Evolutionary conservation across 345 rosid genomes (phyloP).

Genomic region (Streptanthus diversifolius): DNA sequence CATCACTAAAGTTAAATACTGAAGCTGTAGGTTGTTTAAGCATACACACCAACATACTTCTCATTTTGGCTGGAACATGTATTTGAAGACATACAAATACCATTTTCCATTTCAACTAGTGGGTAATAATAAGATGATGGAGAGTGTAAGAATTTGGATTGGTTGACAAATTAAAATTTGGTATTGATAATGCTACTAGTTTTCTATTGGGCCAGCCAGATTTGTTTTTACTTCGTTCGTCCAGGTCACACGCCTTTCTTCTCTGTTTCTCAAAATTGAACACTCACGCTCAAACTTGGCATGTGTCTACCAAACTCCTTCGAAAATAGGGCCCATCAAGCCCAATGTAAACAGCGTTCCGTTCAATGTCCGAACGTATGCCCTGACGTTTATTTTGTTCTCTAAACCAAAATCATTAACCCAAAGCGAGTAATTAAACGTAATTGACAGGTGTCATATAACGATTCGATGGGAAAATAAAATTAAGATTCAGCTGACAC

Average conservation of each 20-base stretch:
- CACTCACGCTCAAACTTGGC: slow-evolving; percentile 10
- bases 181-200: slow-evolving; percentile 20
- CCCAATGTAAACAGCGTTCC: slow-evolving; percentile 24
- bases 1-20: background rate
- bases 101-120: background rate
- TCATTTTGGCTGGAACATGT: background rate
- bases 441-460: slow-evolving; percentile 13
- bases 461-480: background rate
- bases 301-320: slow-evolving; percentile 9
- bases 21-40: background rate
- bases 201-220: slow-evolving; percentile 26
- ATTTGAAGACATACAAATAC: background rate
- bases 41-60: background rate
- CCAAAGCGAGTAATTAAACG: background rate
- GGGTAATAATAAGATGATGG: background rate
- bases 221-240: slow-evolving; percentile 22
- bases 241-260: slow-evolving; percentile 27
- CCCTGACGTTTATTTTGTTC: background rate
- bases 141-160: background rate
- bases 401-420: slow-evolving; percentile 4
- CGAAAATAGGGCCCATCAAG: slow-evolving; percentile 20
- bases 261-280: slow-evolving; percentile 6
- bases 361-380: slow-evolving; percentile 9
- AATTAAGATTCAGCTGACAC: slow-evolving; percentile 17
- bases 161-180: background rate